These are phyloP conservation scores for Crassisporium funariophilum DNA, from an alignment of 768 basidiomycete species.

Conservation along the genomic window DNA sequence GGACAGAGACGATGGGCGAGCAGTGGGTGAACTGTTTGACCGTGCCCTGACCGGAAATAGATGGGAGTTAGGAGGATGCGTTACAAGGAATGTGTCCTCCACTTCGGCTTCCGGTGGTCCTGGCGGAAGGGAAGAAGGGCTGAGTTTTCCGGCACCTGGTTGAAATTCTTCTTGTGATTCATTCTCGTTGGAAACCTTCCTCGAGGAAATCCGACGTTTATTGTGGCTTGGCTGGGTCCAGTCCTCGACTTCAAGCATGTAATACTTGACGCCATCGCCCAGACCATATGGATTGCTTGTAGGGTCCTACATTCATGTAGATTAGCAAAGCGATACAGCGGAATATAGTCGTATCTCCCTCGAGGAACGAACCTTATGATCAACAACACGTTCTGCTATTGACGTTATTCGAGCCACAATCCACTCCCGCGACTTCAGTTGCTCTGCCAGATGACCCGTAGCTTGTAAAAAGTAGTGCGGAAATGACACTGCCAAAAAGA, in stretches of 20 bases:
- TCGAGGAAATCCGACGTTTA: slow-evolving; percentile 57
- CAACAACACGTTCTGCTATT: slow-evolving; percentile 83
- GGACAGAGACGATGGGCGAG: slow-evolving; percentile 79
- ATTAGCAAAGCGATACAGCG: slow-evolving; percentile 7
- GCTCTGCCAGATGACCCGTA: slow-evolving; percentile 82
- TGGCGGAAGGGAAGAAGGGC: slow-evolving; percentile 50
- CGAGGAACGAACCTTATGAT: slow-evolving; percentile 61
- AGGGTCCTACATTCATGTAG: slow-evolving; percentile 64
- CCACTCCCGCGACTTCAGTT: slow-evolving; percentile 91
- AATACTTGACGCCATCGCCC: slow-evolving; percentile 88
- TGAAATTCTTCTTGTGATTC: slow-evolving; percentile 35
- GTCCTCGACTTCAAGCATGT: slow-evolving; percentile 91
- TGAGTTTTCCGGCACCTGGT: slow-evolving; percentile 18
- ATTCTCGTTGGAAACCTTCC: slow-evolving; percentile 50
- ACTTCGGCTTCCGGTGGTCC: slow-evolving; percentile 70
- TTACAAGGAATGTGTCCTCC: slow-evolving; percentile 69
- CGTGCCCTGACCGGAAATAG: slow-evolving; percentile 66
- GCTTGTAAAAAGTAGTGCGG: slow-evolving; percentile 97
- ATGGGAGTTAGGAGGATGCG: slow-evolving; percentile 67
- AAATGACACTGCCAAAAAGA: slow-evolving; percentile 70
- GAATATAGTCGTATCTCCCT: slow-evolving; percentile 14
- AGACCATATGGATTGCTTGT: slow-evolving; percentile 88
- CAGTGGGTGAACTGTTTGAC: slow-evolving; percentile 66
- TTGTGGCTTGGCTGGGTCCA: slow-evolving; percentile 81
- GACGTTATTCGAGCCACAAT: slow-evolving; percentile 91